Conservation (phyloP, 2,329 filamentous ascomycete species). For the Epichloe gansuensis region DNA sequence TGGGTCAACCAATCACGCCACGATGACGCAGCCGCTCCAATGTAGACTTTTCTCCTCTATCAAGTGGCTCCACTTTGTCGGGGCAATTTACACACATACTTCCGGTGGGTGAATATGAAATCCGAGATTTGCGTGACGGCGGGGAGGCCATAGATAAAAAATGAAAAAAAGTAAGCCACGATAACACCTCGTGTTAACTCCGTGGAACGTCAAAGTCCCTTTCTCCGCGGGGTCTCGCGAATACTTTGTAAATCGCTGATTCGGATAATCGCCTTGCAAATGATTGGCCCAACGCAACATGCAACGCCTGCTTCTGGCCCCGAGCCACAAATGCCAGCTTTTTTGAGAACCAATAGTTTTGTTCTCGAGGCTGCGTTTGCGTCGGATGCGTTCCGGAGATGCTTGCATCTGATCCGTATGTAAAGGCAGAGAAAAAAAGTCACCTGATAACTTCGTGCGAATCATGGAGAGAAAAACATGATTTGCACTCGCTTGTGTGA, state of each 20-base stretch:
- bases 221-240: slow-evolving; percentile 2
- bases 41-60: too few species aligned
- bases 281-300: slow-evolving; percentile 1
- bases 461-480: background rate
- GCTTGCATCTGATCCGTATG: background rate
- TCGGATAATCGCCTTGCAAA: background rate
- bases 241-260: background rate
- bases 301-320: background rate
- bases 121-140: too few species aligned
- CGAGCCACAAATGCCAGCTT: background rate
- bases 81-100: too few species aligned
- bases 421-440: background rate
- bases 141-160: too few species aligned
- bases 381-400: slow-evolving; percentile 2
- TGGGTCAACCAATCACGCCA: background rate
- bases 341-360: background rate
- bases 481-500: too few species aligned
- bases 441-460: background rate
- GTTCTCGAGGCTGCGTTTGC: background rate
- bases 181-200: too few species aligned
- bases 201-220: background rate
- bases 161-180: too few species aligned
- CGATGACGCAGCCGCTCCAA: background rate
- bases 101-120: too few species aligned
- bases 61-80: too few species aligned